These are phyloP conservation scores for Phlyctochytrium arcticum DNA, from an alignment of 192 early-diverging fungal species.

Conservation along the genomic window DNA sequence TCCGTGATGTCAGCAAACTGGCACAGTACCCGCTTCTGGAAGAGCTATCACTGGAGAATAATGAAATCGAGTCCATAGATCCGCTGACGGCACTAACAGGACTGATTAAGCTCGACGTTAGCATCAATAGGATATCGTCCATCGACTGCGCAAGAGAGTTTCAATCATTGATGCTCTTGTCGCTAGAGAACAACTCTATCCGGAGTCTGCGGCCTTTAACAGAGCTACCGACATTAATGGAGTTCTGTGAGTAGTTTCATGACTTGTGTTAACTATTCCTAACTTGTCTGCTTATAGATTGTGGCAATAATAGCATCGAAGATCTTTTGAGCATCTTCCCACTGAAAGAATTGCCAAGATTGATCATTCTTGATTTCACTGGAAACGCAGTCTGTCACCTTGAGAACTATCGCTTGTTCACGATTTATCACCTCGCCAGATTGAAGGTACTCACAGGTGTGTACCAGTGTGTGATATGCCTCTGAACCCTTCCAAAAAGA, in stretches of 20 bases:
- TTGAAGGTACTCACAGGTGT: constrained; percentile 38
- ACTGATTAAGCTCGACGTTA: constrained; percentile 51
- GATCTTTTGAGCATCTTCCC: constrained; percentile 54
- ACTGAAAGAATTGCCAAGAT: constrained; percentile 50
- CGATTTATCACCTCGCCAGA: constrained; percentile 51
- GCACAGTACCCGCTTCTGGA: constrained; percentile 37
- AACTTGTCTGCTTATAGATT: constrained; percentile 29
- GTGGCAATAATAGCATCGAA: constrained; percentile 52
- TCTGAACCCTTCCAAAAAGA: constrained; percentile 21
- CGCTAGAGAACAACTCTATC: constrained; percentile 52
- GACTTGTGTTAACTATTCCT: background rate
- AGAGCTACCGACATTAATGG: constrained; percentile 49
- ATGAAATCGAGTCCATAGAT: constrained; percentile 51
- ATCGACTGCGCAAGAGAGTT: constrained; percentile 42
- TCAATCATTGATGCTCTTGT: constrained; percentile 44
- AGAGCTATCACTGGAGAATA: constrained; percentile 53
- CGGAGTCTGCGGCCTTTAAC: constrained; percentile 40
- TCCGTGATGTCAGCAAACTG: constrained; percentile 42
- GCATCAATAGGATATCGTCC: constrained; percentile 43
- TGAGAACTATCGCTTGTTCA: constrained; percentile 51
- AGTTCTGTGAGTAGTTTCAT: constrained; percentile 45
- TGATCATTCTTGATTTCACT: constrained; percentile 62
- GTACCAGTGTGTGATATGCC: background rate
- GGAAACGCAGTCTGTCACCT: constrained; percentile 51
- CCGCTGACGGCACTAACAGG: constrained; percentile 29